These are phyloP conservation scores for Wickerhamomyces alni DNA, from an alignment of 805 yeast genomes.

Conservation along the genomic window DNA sequence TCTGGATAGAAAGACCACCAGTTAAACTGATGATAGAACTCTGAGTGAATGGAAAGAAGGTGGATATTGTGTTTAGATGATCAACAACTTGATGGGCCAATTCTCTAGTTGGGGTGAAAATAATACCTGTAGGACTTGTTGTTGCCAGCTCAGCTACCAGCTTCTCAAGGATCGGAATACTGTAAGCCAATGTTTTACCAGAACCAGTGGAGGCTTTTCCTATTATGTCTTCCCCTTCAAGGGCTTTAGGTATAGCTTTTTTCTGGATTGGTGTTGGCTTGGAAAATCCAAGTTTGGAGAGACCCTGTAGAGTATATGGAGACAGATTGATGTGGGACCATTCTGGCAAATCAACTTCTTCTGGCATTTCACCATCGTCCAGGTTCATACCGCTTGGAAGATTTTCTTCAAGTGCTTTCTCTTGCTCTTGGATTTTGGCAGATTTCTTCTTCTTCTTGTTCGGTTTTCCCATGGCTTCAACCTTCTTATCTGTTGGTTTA, in stretches of 20 bases:
- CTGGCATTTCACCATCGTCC: slow-evolving; percentile 28
- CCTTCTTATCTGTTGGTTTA: no score
- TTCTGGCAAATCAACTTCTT: slow-evolving; percentile 45
- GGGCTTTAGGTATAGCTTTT: slow-evolving; percentile 64
- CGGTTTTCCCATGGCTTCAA: no score
- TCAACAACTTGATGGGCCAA: slow-evolving; percentile 88
- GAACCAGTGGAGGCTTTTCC: slow-evolving; percentile 98
- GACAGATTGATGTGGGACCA: slow-evolving; percentile 52
- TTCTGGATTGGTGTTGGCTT: slow-evolving; percentile 85
- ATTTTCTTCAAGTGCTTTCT: slow-evolving; percentile 12
- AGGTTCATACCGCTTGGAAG: slow-evolving; percentile 21
- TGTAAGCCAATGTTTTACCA: slow-evolving; percentile 95
- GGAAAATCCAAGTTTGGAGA: slow-evolving; percentile 49
- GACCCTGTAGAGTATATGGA: slow-evolving; percentile 53
- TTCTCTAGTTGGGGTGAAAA: slow-evolving; percentile 95
- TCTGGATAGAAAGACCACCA: slow-evolving; percentile 93
- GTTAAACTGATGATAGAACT: slow-evolving; percentile 72
- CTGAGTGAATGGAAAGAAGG: slow-evolving; percentile 43
- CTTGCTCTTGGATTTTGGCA: slow-evolving; percentile 15
- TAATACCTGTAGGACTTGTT: slow-evolving; percentile 60
- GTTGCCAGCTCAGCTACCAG: slow-evolving; percentile 30
- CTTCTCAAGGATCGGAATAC: slow-evolving; percentile 81
- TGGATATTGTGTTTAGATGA: slow-evolving; percentile 58
- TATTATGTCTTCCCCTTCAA: slow-evolving; percentile 72
- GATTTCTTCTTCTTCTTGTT: slow-evolving; percentile 15